These are phyloP conservation scores for Karstenula rhodostoma DNA, from an alignment of 2,329 filamentous ascomycete species.

Conservation along the genomic window DNA sequence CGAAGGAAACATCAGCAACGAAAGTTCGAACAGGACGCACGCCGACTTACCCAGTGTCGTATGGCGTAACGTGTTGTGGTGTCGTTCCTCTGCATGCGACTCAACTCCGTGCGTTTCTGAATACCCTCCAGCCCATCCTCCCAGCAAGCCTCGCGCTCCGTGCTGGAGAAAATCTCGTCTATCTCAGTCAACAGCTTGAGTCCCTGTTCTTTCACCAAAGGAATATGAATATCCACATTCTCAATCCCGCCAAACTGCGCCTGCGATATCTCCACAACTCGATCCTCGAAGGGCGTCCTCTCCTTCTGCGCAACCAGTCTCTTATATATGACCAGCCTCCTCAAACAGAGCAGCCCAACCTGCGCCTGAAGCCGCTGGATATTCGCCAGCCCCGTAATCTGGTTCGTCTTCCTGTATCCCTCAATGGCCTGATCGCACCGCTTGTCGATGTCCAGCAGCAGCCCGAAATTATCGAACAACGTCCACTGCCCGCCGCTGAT, in stretches of 20 bases:
- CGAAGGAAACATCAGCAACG: background rate
- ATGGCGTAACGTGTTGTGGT: conserved; percentile 5
- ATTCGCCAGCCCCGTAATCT: background rate
- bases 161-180: conserved; percentile 5
- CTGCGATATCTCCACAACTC: background rate
- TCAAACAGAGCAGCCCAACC: background rate
- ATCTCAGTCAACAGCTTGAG: conserved; percentile 3
- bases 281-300: background rate
- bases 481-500: conserved; percentile 5
- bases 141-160: conserved; percentile 12
- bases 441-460: conserved; percentile 4
- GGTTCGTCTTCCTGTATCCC: conserved; percentile 5
- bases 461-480: conserved; percentile 4
- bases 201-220: background rate
- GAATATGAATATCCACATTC: background rate
- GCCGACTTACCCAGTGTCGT: background rate
- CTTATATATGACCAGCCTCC: background rate
- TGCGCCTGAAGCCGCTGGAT: conserved; percentile 4
- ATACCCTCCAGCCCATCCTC: conserved; percentile 13
- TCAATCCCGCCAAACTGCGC: conserved; percentile 1
- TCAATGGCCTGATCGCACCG: conserved; percentile 7
- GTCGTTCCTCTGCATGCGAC: conserved; percentile 4
- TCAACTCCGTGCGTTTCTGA: background rate
- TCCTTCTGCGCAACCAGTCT: background rate
- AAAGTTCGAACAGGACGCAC: background rate